phyloP scores from a whole-genome alignment of 1,139 yeast species.

The Torulaspora globosa region DNA sequence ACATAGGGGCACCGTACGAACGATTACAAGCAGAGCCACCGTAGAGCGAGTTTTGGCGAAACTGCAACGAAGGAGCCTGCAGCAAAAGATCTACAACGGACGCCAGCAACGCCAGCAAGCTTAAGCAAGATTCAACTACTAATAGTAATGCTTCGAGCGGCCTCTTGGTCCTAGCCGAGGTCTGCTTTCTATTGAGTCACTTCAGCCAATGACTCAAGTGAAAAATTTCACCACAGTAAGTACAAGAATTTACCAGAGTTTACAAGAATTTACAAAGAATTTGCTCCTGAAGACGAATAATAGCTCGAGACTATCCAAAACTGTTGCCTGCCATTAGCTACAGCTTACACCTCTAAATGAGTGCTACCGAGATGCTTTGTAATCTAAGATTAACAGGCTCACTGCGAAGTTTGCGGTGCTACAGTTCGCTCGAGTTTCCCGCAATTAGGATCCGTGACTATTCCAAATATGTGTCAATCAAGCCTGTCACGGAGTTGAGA shows the following conservation, averaged over 20 bases:
- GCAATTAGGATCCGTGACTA: slow-evolving; percentile 23
- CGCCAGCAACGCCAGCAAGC: background rate
- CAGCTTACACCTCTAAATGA: background rate
- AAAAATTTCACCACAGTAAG: background rate
- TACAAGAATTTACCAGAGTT: background rate
- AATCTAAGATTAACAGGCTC: slow-evolving; percentile 5
- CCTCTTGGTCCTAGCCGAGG: background rate
- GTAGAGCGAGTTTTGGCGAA: background rate
- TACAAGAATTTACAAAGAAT: background rate
- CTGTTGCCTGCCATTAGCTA: background rate
- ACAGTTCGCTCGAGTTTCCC: slow-evolving; percentile 15
- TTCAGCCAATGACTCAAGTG: background rate
- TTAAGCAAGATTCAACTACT: background rate
- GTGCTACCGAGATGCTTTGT: background rate
- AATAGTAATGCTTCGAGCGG: background rate
- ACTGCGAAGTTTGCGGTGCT: slow-evolving; percentile 8
- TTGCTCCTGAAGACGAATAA: background rate
- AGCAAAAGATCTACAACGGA: background rate
- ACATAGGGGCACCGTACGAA: background rate
- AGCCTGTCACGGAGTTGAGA: slow-evolving; percentile 29
- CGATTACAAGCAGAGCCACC: background rate
- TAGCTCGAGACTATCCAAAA: background rate
- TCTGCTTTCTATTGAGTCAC: background rate
- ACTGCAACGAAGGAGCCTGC: background rate
- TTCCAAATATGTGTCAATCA: slow-evolving; percentile 27